Percentiles rank a stretch among this genome's conserved stretches.
Conservation (phyloP, 345 rosid genomes). For the Laguncularia racemosa region DNA sequence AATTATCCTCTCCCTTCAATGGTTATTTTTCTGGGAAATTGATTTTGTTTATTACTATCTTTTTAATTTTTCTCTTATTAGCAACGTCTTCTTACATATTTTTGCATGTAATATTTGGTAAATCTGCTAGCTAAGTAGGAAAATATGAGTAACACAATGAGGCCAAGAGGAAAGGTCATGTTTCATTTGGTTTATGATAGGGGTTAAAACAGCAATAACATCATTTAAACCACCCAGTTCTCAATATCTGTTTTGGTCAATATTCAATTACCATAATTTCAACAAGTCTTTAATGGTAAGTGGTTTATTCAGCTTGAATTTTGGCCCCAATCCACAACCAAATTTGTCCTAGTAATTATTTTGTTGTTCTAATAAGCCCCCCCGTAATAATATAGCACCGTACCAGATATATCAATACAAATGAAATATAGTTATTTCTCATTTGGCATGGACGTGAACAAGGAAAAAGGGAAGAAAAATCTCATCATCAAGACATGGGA, state of each 20-base stretch:
- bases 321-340: no score
- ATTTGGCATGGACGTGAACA: slow-evolving; percentile 12
- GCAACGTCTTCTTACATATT: neutral
- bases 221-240: neutral
- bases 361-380: no score
- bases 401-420: neutral
- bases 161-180: slow-evolving; percentile 28
- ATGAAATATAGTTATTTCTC: neutral
- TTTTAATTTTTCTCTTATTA: neutral
- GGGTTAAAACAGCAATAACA: slow-evolving; percentile 14
- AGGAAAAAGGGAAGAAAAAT: slow-evolving; percentile 18
- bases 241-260: no score
- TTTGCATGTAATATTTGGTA: no score
- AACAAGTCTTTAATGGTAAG: no score
- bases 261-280: no score
- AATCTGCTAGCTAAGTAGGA: no score
- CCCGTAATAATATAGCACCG: no score
- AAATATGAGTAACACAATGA: slow-evolving; percentile 35
- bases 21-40: neutral
- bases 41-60: neutral
- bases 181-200: slow-evolving; percentile 29
- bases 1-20: neutral
- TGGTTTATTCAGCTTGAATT: no score
- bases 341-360: no score
- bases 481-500: slow-evolving; percentile 46